Percentiles rank a stretch among this genome's conserved stretches.
Evolutionary conservation across 148 eudicot species (phyloP).

Genomic region (Mesembryanthemum crystallinum): DNA sequence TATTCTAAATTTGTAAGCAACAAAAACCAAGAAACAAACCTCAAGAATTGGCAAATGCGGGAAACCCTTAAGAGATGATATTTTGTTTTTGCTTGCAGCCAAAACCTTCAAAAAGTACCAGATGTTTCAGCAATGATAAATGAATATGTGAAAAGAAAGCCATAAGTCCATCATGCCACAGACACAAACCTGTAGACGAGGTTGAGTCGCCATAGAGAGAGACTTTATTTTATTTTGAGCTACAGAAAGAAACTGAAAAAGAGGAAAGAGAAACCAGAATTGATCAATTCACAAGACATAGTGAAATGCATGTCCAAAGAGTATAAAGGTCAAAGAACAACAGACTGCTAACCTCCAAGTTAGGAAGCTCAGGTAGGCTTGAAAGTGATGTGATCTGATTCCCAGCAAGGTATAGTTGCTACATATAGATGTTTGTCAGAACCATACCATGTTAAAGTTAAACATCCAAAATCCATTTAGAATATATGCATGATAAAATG

Average conservation of each 20-base stretch:
- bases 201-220: constrained; percentile 98
- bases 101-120: constrained; percentile 55
- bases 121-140: constrained; percentile 11
- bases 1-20: background rate
- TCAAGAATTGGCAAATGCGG: constrained; percentile 87
- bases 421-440: constrained; percentile 18
- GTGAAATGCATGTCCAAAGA: background rate
- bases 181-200: constrained; percentile 82
- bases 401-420: constrained; percentile 99
- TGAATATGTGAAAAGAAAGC: constrained; percentile 11
- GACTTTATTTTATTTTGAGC: constrained; percentile 96
- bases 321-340: background rate
- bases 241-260: constrained; percentile 80
- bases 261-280: background rate
- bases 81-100: constrained; percentile 96
- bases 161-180: background rate
- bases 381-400: constrained; percentile 87
- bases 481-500: constrained; percentile 8
- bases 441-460: constrained; percentile 11
- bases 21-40: constrained; percentile 45
- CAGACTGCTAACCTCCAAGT: constrained; percentile 72
- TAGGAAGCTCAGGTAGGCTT: constrained; percentile 94
- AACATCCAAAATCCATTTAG: background rate
- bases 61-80: constrained; percentile 84
- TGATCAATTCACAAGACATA: background rate